phyloP scores from a whole-genome alignment of 2,329 filamentous ascomycete species.

The Apiospora malaysiana region DNA sequence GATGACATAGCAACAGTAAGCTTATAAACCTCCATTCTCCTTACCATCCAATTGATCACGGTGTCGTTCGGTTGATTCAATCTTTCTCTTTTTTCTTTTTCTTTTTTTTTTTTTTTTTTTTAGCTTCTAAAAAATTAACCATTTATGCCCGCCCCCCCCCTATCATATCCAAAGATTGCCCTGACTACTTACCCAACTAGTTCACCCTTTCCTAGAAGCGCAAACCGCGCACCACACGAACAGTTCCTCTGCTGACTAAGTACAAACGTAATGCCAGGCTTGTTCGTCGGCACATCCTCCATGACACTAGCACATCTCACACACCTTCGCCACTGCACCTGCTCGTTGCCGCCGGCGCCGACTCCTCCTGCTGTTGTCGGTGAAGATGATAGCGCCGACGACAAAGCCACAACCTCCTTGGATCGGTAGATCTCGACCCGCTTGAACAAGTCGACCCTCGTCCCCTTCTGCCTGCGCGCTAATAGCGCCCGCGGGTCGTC shows the following conservation, averaged over 20 bases:
- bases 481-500: conserved; percentile 58
- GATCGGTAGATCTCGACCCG: conserved; percentile 61
- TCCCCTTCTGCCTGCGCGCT: conserved; percentile 42
- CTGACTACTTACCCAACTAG: conserved; percentile 20
- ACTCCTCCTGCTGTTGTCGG: neutral
- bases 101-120: neutral
- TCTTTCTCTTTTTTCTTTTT: neutral
- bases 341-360: conserved; percentile 23
- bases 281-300: conserved; percentile 58
- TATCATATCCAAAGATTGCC: neutral
- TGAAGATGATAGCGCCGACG: neutral
- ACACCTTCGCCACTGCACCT: conserved; percentile 52
- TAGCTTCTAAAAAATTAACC: too few relatives aligned
- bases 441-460: conserved; percentile 63
- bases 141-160: too few relatives aligned
- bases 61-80: neutral
- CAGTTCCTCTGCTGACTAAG: conserved; percentile 61
- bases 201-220: conserved; percentile 42
- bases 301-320: conserved; percentile 70
- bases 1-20: neutral
- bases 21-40: neutral
- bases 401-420: conserved; percentile 27
- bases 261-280: conserved; percentile 59
- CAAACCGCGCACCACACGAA: conserved; percentile 61
- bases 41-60: neutral